Evolutionary conservation across 164 flowering plant genomes (phyloP).

Genomic region (Berberis vulgaris): DNA sequence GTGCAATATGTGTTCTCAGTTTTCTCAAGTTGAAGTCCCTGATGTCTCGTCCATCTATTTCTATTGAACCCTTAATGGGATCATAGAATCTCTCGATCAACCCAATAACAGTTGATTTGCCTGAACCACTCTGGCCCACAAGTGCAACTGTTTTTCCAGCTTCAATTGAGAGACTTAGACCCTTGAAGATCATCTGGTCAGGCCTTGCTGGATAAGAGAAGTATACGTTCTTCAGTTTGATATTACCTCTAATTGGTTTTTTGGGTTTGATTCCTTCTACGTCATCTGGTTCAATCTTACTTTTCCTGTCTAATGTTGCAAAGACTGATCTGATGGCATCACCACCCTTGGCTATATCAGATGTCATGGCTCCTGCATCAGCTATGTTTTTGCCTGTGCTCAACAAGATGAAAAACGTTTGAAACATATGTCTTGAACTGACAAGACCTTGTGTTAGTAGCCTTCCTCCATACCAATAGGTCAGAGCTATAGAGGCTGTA

Average conservation of each 20-base stretch:
- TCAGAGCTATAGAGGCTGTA: constrained; percentile 12
- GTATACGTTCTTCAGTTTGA: constrained; percentile 21
- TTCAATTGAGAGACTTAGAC: constrained; percentile 14
- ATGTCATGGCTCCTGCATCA: constrained; percentile 27
- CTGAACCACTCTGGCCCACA: constrained; percentile 30
- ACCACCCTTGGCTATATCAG: constrained; percentile 24
- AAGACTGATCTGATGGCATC: constrained; percentile 18
- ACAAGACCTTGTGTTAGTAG: constrained; percentile 9
- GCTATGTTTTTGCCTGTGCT: constrained; percentile 22
- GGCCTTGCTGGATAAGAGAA: constrained; percentile 26
- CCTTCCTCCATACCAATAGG: constrained; percentile 25
- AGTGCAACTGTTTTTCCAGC: constrained; percentile 22
- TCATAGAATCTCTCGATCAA: constrained; percentile 30
- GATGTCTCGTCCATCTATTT: constrained; percentile 23
- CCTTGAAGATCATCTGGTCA: constrained; percentile 15
- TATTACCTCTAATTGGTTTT: constrained; percentile 15
- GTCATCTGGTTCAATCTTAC: constrained; percentile 18
- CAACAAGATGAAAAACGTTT: constrained; percentile 22
- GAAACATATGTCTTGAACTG: constrained; percentile 12
- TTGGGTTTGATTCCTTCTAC: constrained; percentile 14
- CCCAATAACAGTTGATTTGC: constrained; percentile 28
- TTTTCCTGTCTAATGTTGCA: constrained; percentile 16
- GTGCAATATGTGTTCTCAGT: constrained; percentile 17
- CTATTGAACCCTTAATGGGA: constrained; percentile 19
- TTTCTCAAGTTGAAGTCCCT: constrained; percentile 17